These are phyloP conservation scores for Mortierella sp. DNA, from an alignment of 371 early-diverging fungal species.

Conservation along the genomic window DNA sequence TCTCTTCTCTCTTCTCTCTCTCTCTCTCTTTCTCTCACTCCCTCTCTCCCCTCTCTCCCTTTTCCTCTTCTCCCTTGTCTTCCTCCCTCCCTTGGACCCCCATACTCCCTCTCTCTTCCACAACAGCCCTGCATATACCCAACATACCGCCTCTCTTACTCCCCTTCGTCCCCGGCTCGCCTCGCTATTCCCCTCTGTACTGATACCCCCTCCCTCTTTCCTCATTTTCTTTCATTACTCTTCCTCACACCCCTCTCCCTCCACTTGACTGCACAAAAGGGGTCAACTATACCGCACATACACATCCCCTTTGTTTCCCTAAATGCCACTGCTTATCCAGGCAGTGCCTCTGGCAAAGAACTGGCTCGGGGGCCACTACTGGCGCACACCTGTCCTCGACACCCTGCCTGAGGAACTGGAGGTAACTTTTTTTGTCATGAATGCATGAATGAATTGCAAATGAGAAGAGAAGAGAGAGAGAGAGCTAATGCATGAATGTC, in stretches of 20 bases:
- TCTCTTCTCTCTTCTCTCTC: not conserved
- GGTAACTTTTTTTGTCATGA: conserved; percentile 4
- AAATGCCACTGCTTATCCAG: conserved; percentile 36
- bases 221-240: not conserved
- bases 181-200: too few relatives aligned
- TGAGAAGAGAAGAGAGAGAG: too few relatives aligned
- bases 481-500: not conserved
- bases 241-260: not conserved
- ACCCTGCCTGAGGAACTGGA: conserved; percentile 41
- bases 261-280: not conserved
- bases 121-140: not conserved
- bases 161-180: not conserved
- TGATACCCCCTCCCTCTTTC: too few relatives aligned
- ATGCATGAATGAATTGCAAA: too few relatives aligned
- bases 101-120: not conserved
- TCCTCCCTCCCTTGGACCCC: not conserved
- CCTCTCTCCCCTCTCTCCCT: not conserved
- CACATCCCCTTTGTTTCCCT: not conserved
- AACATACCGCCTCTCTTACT: not conserved
- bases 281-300: too few relatives aligned
- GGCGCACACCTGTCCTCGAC: conserved; percentile 28
- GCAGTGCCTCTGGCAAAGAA: conserved; percentile 34
- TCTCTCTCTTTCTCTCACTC: not conserved
- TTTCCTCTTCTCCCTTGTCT: not conserved
- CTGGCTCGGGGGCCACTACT: conserved; percentile 29